Conservation (phyloP, 257 asterid genomes). For the Apocynum venetum region DNA sequence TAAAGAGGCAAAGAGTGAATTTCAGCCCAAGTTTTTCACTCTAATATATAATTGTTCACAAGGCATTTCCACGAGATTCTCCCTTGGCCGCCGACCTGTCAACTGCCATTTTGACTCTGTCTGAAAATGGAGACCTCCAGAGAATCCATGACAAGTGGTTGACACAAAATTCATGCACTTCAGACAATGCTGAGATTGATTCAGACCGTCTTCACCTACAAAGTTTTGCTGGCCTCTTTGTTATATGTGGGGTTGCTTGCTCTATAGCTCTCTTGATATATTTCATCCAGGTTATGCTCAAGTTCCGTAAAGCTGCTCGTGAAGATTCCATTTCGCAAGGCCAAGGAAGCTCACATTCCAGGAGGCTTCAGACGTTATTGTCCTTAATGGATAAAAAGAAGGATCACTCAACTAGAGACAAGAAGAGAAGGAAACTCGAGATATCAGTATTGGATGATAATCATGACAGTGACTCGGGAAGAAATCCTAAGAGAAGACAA, state of each 20-base stretch:
- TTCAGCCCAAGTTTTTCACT: neutral
- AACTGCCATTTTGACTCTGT: slow-evolving; percentile 58
- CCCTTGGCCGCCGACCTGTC: slow-evolving; percentile 56
- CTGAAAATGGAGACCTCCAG: slow-evolving; percentile 94
- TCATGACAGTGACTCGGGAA: neutral
- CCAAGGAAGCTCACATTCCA: slow-evolving; percentile 37
- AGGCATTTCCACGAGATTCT: slow-evolving; percentile 70
- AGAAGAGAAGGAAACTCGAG: slow-evolving; percentile 63
- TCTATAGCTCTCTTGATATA: slow-evolving; percentile 56
- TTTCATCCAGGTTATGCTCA: slow-evolving; percentile 43
- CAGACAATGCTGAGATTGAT: slow-evolving; percentile 27
- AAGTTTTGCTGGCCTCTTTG: slow-evolving; percentile 51
- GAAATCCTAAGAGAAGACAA: slow-evolving; percentile 3
- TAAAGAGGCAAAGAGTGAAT: too few relatives aligned
- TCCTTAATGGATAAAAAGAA: slow-evolving; percentile 67
- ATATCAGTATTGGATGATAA: slow-evolving; percentile 24
- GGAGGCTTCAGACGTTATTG: slow-evolving; percentile 49
- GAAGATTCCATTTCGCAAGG: slow-evolving; percentile 24
- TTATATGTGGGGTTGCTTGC: slow-evolving; percentile 59
- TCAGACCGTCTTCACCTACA: slow-evolving; percentile 47
- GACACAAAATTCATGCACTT: slow-evolving; percentile 32
- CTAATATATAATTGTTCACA: neutral
- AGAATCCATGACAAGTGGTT: slow-evolving; percentile 95
- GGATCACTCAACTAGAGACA: slow-evolving; percentile 45
- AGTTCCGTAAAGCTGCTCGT: slow-evolving; percentile 33